A percentile compares a stretch with the other conserved stretches of the same genome.
These are phyloP conservation scores for Phlebiopsis flavidoalba DNA, from an alignment of 768 basidiomycete genomes.

Conservation along the genomic window DNA sequence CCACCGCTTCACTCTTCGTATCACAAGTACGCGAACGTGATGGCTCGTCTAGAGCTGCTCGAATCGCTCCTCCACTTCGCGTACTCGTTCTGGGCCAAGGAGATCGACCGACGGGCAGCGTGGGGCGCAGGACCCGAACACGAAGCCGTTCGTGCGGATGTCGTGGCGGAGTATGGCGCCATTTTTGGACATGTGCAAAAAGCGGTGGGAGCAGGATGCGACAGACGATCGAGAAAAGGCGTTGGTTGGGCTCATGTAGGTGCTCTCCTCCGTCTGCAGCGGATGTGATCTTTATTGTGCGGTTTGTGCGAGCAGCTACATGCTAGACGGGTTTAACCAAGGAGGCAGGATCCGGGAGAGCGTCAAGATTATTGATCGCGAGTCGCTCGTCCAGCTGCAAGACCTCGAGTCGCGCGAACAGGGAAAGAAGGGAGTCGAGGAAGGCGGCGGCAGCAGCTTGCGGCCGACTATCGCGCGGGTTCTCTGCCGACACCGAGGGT, in stretches of 20 bases:
- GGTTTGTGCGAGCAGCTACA: constrained; percentile 47
- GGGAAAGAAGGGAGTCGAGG: constrained; percentile 10
- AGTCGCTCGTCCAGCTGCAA: constrained; percentile 2
- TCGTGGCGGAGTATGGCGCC: neutral
- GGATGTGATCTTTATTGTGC: constrained; percentile 23
- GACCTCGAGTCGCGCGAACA: constrained; percentile 1
- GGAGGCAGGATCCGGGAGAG: constrained; percentile 42
- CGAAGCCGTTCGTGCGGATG: neutral
- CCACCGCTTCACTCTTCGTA: constrained; percentile 64
- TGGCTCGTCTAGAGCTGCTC: constrained; percentile 73
- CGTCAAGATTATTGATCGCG: constrained; percentile 18
- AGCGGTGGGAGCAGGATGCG: constrained; percentile 53
- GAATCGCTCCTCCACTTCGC: constrained; percentile 83
- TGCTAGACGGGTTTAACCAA: constrained; percentile 76
- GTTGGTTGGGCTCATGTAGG: constrained; percentile 80
- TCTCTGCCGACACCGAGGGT: constrained; percentile 32
- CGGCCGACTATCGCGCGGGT: neutral
- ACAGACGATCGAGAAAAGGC: constrained; percentile 48
- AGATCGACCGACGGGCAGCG: constrained; percentile 42
- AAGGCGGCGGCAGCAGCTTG: constrained; percentile 6
- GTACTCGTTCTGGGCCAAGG: constrained; percentile 78
- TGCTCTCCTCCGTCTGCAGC: constrained; percentile 17
- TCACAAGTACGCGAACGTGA: constrained; percentile 68
- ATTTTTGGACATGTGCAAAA: constrained; percentile 59
- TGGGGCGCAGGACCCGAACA: no score